Base-by-base conservation (phyloP, 495 filamentous ascomycete genomes). In the Penicillium pancosmium region DNA sequence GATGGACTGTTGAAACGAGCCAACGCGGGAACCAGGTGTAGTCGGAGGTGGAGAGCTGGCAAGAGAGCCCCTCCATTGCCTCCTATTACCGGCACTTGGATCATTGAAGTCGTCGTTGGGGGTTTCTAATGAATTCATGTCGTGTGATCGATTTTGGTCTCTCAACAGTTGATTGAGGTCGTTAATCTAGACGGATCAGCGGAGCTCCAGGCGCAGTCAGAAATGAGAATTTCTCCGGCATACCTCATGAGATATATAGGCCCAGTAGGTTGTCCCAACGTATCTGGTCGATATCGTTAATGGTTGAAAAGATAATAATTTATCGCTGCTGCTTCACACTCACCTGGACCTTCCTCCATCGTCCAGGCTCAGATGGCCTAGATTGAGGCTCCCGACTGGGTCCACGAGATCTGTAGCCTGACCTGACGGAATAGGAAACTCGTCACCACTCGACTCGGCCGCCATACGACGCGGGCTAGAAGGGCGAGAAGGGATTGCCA, bases 231-330 rank as follows among this genome's bases (percentile, higher is more conserved):
- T 9, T 31, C 0, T 31, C 8, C 8, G 4, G 8, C 62, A 54
- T 72, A 80, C 78, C 67, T 81, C 78, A 35, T 76, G 71, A n/a
- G 76, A 78, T 16, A 81, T 79, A 59, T 78, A 81, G 16, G 79
- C 79, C 79, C 79, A 81, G 57, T 79, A 81, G 23, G 79, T 81
- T 7, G 78, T 81, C 44, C 78, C 77, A 25, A 81, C 78, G 58
- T 81, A 81, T 73, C 77, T 81, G 60, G 13, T 23, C 13, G 15
- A 44, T 7, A 19, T 12, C 16, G 15, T 16, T n/a, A 16, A 10
- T 16, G 16, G 41, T 2, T 38, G 3, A 19, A 18, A 19, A 4
- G 4, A 44, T 44, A 16, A 18, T 16, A 9, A 9, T 19, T 0
- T 44, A 1, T 19, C 16, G 41, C 6, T 44, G 16, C n/a, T 44